Conservation (phyloP, 2,329 filamentous ascomycete species). For the Ophiostoma piceae region DNA sequence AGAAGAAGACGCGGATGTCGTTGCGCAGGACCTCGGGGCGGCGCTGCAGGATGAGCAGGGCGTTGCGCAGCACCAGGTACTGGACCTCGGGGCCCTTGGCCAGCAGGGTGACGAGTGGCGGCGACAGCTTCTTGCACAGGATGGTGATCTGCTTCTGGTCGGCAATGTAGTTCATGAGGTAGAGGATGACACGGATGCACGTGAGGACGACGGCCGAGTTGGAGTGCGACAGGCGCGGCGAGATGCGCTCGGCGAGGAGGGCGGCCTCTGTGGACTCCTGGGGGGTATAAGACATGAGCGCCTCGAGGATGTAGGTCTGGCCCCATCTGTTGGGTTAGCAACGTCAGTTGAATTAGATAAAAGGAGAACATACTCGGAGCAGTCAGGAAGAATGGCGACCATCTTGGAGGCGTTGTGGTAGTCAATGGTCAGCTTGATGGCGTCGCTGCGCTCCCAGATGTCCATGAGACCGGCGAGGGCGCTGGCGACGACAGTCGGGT, state of each 20-base stretch:
- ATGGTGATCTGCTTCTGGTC: constrained; percentile 83
- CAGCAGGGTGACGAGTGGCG: constrained; percentile 86
- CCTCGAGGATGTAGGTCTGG: constrained; percentile 96
- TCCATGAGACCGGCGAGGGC: constrained; percentile 88
- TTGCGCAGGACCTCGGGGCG: constrained; percentile 90
- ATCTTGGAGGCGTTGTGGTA: constrained; percentile 97
- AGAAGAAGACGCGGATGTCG: constrained; percentile 98
- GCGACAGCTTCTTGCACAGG: constrained; percentile 87
- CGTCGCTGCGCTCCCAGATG: constrained; percentile 96
- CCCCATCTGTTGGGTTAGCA: constrained; percentile 66
- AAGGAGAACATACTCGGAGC: constrained; percentile 70
- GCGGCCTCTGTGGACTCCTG: constrained; percentile 84
- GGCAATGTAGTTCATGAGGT: constrained; percentile 97
- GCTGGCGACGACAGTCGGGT: constrained; percentile 94
- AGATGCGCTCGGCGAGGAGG: constrained; percentile 85
- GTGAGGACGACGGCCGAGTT: constrained; percentile 96
- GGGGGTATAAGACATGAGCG: constrained; percentile 94
- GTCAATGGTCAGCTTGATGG: constrained; percentile 96
- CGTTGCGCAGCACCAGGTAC: constrained; percentile 89
- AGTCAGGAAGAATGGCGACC: constrained; percentile 91
- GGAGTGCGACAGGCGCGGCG: constrained; percentile 91
- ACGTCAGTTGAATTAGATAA: no score
- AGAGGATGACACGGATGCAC: constrained; percentile 91
- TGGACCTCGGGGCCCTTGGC: constrained; percentile 98
- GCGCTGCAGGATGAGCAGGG: constrained; percentile 85